A percentile compares a stretch with the other conserved stretches of the same genome.
Conservation (phyloP, 2,329 filamentous ascomycete genomes). For the Sporothrix pseudoabietina region DNA sequence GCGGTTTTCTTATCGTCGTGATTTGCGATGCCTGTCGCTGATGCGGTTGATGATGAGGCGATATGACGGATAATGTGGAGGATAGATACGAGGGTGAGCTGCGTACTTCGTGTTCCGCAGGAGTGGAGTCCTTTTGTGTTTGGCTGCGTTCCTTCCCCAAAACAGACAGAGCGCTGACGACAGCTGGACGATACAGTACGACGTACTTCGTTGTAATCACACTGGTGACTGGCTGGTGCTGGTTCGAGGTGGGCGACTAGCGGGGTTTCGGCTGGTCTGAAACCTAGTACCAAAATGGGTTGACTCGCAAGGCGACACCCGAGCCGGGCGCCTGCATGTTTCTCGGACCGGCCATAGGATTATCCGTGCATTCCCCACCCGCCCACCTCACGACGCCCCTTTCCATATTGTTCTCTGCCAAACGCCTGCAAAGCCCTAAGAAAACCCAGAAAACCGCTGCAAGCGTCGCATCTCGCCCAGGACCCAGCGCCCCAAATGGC, state of each 20-base stretch:
- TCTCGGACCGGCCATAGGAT: constrained; percentile 14
- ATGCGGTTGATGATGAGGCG: not conserved
- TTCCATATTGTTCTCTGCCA: constrained; percentile 9
- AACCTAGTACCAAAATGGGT: constrained; percentile 16
- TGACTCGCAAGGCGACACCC: not conserved
- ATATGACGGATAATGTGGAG: not conserved
- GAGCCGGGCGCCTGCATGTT: not conserved
- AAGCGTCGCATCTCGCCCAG: not conserved
- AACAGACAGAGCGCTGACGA: constrained; percentile 19
- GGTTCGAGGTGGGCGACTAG: constrained; percentile 10
- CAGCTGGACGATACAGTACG: constrained; percentile 12
- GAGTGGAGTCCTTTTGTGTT: constrained; percentile 1
- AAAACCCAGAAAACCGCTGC: not conserved
- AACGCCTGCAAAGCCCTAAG: constrained; percentile 26
- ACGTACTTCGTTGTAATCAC: not conserved
- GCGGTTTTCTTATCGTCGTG: not conserved
- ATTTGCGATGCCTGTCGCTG: not conserved
- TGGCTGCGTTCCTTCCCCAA: not conserved
- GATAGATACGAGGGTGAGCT: constrained; percentile 6
- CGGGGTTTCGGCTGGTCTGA: constrained; percentile 17
- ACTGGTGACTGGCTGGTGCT: not conserved
- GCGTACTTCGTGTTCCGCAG: not conserved
- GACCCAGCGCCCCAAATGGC: not conserved
- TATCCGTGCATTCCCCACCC: not conserved
- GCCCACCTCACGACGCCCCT: not conserved